These are phyloP conservation scores for Physaria fendleri DNA, from an alignment of 345 rosid species.

Conservation along the genomic window DNA sequence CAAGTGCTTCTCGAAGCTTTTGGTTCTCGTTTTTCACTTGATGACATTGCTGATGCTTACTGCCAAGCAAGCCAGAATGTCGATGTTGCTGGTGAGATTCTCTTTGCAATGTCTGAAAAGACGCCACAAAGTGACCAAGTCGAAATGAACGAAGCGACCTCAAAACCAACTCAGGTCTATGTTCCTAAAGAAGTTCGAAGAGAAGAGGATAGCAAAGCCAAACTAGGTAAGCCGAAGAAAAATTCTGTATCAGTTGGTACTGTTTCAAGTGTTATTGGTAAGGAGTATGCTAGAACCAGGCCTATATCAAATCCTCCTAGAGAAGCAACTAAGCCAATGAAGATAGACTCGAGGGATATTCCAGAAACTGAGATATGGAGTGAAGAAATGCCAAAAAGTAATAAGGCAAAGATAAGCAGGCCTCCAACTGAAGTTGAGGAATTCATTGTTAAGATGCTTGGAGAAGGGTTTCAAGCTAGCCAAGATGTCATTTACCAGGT, in stretches of 20 bases:
- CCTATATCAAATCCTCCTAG: constrained; percentile 20
- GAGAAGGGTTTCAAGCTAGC: constrained; percentile 49
- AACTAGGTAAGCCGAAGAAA: constrained; percentile 27
- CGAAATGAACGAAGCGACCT: background rate
- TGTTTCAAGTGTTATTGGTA: constrained; percentile 41
- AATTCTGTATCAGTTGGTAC: constrained; percentile 38
- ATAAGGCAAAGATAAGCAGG: constrained; percentile 6
- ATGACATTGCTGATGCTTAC: constrained; percentile 45
- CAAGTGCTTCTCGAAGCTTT: constrained; percentile 39
- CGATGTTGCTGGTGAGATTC: constrained; percentile 39
- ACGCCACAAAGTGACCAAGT: constrained; percentile 10
- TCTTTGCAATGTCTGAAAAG: constrained; percentile 30
- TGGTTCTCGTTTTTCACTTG: constrained; percentile 41
- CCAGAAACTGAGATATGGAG: constrained; percentile 38
- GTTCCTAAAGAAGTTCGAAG: constrained; percentile 7
- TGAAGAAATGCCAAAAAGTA: constrained; percentile 17
- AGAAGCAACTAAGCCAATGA: constrained; percentile 41
- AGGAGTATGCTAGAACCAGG: constrained; percentile 34
- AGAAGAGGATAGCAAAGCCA: constrained; percentile 19
- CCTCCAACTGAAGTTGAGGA: constrained; percentile 36
- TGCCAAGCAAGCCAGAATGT: constrained; percentile 31
- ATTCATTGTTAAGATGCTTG: constrained; percentile 47
- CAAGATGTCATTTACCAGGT: constrained; percentile 38
- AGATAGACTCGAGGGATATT: constrained; percentile 39
- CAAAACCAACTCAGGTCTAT: constrained; percentile 20